Evolutionary conservation across 2,329 filamentous ascomycete species (phyloP), one percentile per base, ranked within the genome.

Genomic region (Fusarium sp.): DNA sequence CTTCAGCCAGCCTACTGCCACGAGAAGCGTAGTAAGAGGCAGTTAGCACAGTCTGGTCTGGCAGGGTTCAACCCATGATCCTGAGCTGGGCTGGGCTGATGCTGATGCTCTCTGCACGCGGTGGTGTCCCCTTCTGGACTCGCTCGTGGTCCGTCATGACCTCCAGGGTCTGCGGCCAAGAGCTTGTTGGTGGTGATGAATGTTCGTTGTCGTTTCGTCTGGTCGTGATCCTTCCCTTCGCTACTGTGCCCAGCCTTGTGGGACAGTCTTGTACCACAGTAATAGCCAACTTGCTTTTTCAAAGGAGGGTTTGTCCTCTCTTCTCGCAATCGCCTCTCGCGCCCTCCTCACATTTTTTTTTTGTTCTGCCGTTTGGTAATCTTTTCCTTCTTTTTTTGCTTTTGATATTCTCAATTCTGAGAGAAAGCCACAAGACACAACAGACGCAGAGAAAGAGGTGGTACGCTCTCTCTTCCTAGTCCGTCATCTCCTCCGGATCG

Each of bases 91-190:
- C 20, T 48, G 39, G 34, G 16, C 35, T 37, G 16, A 18, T 37
- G 16, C 35, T 41, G 37, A 25, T 11, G 23, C 45, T 54, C 27
- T 13, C 7, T 14, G 23, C 41, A 35, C 30, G 25, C 35, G n/a
- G 60, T 66, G 25, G 37, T 70, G 60, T 41, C 54, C 41, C 54
- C 43, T 57, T 50, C 37, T 34, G 45, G 68, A 64, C 52, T 72
- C 48, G 32, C 25, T 25, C 54, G 43, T 60, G 45, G 54, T 66
- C 71, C 56, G 37, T 32, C 41, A 39, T 54, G 60, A 58, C 61
- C 68, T 62, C 70, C 71, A 69, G 68, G 60, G 61, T 62, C 68
- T 61, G 20, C 50, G 59, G 70, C 54, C 54, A 37, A 58, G 16
- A 25, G 20, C 1, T 11, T 37, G 35, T 67, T 37, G 57, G 43